phyloP scores from a whole-genome alignment of 805 yeast genomes.

The Ogataea neopini region DNA sequence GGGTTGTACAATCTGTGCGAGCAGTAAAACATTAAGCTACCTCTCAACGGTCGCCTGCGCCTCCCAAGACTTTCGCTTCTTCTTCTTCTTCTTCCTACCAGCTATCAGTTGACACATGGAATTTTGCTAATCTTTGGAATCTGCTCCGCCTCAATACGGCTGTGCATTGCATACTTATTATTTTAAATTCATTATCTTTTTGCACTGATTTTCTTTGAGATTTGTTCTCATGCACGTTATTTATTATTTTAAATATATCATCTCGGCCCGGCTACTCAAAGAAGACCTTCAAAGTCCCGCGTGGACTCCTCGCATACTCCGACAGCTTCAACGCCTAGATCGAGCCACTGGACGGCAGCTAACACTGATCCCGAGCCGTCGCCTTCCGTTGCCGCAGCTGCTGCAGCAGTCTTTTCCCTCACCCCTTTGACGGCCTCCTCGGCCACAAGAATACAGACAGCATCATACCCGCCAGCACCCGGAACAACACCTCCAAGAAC shows the following conservation, averaged over 20 bases:
- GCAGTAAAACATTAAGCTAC: no score
- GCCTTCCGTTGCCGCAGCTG: constrained; percentile 4
- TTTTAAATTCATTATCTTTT: background rate
- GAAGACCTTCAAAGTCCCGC: constrained; percentile 32
- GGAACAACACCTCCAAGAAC: constrained; percentile 96
- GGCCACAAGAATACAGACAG: constrained; percentile 71
- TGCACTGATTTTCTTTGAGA: background rate
- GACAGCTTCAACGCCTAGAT: constrained; percentile 58
- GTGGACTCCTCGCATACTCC: constrained; percentile 57
- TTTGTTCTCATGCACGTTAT: background rate
- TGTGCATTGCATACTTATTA: constrained; percentile 6
- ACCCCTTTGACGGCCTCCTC: constrained; percentile 43
- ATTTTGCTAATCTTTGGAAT: background rate
- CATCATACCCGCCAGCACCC: constrained; percentile 98
- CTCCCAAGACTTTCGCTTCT: no score
- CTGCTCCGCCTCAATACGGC: constrained; percentile 5
- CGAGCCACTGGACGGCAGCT: constrained; percentile 62
- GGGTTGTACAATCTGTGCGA: no score
- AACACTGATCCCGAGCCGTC: constrained; percentile 35
- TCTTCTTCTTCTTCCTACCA: no score
- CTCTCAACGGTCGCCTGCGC: no score
- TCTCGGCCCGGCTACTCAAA: constrained; percentile 4
- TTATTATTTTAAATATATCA: background rate
- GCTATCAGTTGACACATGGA: no score
- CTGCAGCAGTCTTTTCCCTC: constrained; percentile 6